Percentiles rank a stretch among this genome's conserved stretches.
phyloP scores from a whole-genome alignment of 2,329 filamentous ascomycete species.

The Truncatella angustata region DNA sequence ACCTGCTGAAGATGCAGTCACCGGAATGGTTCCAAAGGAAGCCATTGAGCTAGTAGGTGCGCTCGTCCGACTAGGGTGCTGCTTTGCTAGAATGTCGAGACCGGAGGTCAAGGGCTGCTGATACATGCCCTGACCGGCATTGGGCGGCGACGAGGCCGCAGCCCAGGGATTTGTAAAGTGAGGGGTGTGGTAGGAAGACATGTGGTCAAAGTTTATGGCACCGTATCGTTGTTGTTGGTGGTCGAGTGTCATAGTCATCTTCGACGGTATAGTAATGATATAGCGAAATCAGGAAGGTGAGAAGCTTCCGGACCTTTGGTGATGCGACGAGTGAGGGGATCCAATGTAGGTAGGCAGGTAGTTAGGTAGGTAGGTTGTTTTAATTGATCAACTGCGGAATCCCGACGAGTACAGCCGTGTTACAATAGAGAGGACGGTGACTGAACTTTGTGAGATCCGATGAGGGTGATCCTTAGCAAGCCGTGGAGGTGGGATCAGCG shows the following conservation, averaged over 20 bases:
- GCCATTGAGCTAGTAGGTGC: constrained; percentile 64
- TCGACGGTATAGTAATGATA: constrained; percentile 34
- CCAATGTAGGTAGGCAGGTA: constrained; percentile 10
- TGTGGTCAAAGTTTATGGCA: constrained; percentile 75
- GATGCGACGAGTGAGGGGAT: background rate
- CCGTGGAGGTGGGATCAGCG: constrained; percentile 53
- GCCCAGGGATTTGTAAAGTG: constrained; percentile 92
- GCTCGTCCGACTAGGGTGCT: constrained; percentile 56
- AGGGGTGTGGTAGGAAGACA: constrained; percentile 68
- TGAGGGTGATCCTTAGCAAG: constrained; percentile 36
- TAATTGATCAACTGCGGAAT: constrained; percentile 54
- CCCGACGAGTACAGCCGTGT: constrained; percentile 42
- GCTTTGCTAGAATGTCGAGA: constrained; percentile 56
- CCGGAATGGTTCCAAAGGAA: constrained; percentile 69
- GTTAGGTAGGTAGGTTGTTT: constrained; percentile 30
- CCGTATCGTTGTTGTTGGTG: constrained; percentile 81
- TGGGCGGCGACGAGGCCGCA: constrained; percentile 54
- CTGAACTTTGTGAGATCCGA: constrained; percentile 30
- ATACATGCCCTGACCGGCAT: constrained; percentile 62
- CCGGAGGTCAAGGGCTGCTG: constrained; percentile 56
- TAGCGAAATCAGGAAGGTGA: constrained; percentile 13
- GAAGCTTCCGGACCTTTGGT: background rate
- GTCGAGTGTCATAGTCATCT: constrained; percentile 96
- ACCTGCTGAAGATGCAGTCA: constrained; percentile 73
- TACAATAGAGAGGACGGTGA: constrained; percentile 23